phyloP scores from a whole-genome alignment of 805 yeast species.

The Debaryomyces tyrocola region DNA sequence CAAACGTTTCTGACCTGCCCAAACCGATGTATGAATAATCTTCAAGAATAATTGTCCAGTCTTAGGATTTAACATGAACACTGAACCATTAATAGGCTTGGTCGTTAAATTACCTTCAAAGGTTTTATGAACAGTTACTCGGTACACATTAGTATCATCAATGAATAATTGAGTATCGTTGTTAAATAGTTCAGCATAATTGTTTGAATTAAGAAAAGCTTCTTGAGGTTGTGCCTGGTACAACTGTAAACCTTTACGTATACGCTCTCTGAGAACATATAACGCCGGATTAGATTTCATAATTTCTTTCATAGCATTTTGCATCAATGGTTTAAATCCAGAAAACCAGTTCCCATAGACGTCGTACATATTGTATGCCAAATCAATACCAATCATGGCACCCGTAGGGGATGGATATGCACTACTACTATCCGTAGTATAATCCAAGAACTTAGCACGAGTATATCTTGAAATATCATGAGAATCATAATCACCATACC shows the following conservation, averaged over 20 bases:
- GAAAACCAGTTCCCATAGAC: conserved; percentile 98
- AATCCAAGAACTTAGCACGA: conserved; percentile 88
- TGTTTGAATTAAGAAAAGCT: conserved; percentile 82
- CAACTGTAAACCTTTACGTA: conserved; percentile 89
- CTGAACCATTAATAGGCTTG: conserved; percentile 90
- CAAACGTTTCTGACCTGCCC: conserved; percentile 95
- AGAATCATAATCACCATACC: conserved; percentile 97
- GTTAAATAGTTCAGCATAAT: conserved; percentile 86
- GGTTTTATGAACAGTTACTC: conserved; percentile 89
- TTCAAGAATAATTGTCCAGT: conserved; percentile 88
- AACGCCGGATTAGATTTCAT: conserved; percentile 95
- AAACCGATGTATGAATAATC: conserved; percentile 88
- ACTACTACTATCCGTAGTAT: conserved; percentile 82
- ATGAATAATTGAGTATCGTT: conserved; percentile 81
- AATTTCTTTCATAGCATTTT: conserved; percentile 87
- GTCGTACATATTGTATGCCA: conserved; percentile 94
- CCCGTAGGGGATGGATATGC: conserved; percentile 94
- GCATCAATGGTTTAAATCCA: conserved; percentile 86
- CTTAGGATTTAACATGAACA: conserved; percentile 85
- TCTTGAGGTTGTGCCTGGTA: conserved; percentile 94
- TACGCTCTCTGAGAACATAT: conserved; percentile 87
- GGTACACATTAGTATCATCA: conserved; percentile 92
- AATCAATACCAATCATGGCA: conserved; percentile 82
- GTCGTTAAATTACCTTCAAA: conserved; percentile 91
- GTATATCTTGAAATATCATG: conserved; percentile 95